Conservation (phyloP, 2,329 filamentous ascomycete genomes). For the Chrysoporthe puriensis region DNA sequence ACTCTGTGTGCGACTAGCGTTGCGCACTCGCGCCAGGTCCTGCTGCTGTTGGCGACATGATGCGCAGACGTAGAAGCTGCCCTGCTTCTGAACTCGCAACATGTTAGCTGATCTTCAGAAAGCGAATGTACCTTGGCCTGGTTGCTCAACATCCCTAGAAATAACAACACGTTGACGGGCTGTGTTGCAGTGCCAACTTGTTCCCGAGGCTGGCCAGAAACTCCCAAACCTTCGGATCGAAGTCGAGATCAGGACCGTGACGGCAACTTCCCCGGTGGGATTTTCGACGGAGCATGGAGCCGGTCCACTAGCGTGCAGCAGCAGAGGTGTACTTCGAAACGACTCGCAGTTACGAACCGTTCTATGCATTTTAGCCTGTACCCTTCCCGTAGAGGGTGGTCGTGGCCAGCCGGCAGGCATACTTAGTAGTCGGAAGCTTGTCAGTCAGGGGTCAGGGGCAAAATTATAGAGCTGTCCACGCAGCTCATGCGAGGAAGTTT, state of each 20-base stretch:
- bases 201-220: not conserved
- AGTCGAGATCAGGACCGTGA: conserved; percentile 16
- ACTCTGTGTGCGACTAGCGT: conserved; percentile 3
- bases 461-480: conserved; percentile 1
- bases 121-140: conserved; percentile 24
- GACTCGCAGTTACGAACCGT: not conserved
- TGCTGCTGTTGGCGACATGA: conserved; percentile 40
- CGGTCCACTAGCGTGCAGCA: not conserved
- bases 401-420: conserved; percentile 1
- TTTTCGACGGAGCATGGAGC: not conserved
- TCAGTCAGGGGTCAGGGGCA: conserved; percentile 11
- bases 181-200: conserved; percentile 9
- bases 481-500: not conserved
- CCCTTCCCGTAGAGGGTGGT: not conserved
- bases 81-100: conserved; percentile 38
- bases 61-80: conserved; percentile 46
- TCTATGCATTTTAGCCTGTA: not conserved
- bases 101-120: not conserved
- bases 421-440: not conserved
- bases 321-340: not conserved
- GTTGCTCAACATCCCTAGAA: conserved; percentile 26
- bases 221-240: not conserved
- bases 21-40: conserved; percentile 18
- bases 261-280: conserved; percentile 16
- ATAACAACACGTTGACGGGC: not conserved